These are phyloP conservation scores for Fistulina hepatica DNA, from an alignment of 1,284 basidiomycete genomes.

Conservation along the genomic window DNA sequence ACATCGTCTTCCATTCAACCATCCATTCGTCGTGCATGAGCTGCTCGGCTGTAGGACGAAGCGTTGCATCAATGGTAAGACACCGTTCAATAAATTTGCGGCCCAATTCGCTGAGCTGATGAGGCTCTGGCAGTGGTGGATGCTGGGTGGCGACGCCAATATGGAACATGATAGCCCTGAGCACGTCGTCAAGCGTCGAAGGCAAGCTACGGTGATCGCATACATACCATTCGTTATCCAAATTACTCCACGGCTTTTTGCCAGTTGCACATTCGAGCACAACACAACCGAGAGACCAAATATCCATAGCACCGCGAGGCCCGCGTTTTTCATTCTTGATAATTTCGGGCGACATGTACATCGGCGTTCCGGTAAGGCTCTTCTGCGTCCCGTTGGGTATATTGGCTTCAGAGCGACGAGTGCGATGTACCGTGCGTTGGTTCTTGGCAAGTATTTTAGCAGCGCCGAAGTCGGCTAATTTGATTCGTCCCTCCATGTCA, in stretches of 20 bases:
- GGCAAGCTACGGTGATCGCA: constrained; percentile 4
- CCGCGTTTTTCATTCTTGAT: constrained; percentile 89
- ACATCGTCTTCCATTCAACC: constrained; percentile 60
- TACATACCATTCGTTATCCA: constrained; percentile 95
- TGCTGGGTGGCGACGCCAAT: constrained; percentile 96
- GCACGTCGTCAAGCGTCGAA: constrained; percentile 10
- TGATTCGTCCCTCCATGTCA: constrained; percentile 89
- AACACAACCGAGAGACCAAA: constrained; percentile 96
- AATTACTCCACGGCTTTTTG: constrained; percentile 94
- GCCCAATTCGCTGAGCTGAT: constrained; percentile 81
- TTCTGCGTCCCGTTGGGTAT: constrained; percentile 18
- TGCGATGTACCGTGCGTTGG: constrained; percentile 76
- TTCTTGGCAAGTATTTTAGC: constrained; percentile 96
- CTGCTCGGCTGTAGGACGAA: constrained; percentile 78
- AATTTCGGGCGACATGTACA: constrained; percentile 99
- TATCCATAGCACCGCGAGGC: constrained; percentile 93
- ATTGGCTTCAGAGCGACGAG: constrained; percentile 41
- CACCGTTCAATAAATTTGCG: constrained; percentile 94
- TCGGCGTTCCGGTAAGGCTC: constrained; percentile 92
- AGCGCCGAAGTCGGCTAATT: constrained; percentile 98
- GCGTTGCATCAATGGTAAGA: constrained; percentile 78
- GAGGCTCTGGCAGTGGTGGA: constrained; percentile 87
- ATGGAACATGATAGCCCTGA: constrained; percentile 98
- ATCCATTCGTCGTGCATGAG: constrained; percentile 91
- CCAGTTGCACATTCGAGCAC: constrained; percentile 95